Evolutionary conservation across 495 filamentous ascomycete genomes (phyloP).

Genomic region (Podospora fimiseda): DNA sequence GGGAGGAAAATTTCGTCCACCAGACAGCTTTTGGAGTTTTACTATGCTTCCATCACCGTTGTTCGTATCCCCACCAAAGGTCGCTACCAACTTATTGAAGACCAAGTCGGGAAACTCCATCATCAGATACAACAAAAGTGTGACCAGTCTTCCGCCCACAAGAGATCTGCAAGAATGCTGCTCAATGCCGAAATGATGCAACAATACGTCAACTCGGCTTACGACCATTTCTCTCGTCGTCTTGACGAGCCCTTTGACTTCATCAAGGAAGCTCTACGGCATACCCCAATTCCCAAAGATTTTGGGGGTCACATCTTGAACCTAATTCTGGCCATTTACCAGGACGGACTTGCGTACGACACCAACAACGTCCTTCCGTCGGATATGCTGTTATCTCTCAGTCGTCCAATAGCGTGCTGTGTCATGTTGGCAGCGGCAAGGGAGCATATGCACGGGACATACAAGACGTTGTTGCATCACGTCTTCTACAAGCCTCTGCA

Average conservation of each 20-base stretch:
- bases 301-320: constrained; percentile 51
- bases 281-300: constrained; percentile 41
- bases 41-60: constrained; percentile 49
- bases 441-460: constrained; percentile 19
- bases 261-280: constrained; percentile 39
- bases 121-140: constrained; percentile 34
- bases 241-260: constrained; percentile 53
- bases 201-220: constrained; percentile 44
- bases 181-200: constrained; percentile 47
- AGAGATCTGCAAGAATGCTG: constrained; percentile 41
- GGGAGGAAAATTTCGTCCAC: constrained; percentile 25
- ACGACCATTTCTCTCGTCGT: constrained; percentile 49
- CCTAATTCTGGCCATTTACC: constrained; percentile 39
- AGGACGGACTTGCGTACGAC: constrained; percentile 41
- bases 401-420: constrained; percentile 44
- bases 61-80: constrained; percentile 47
- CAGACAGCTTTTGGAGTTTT: constrained; percentile 46
- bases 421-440: constrained; percentile 43
- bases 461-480: constrained; percentile 22
- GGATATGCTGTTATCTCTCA: constrained; percentile 35
- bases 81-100: constrained; percentile 40
- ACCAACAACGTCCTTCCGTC: constrained; percentile 30
- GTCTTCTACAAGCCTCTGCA: background rate
- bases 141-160: constrained; percentile 31
- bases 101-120: constrained; percentile 45